Conservation (phyloP, 495 filamentous ascomycete species). For the Filosporella fistucella region DNA sequence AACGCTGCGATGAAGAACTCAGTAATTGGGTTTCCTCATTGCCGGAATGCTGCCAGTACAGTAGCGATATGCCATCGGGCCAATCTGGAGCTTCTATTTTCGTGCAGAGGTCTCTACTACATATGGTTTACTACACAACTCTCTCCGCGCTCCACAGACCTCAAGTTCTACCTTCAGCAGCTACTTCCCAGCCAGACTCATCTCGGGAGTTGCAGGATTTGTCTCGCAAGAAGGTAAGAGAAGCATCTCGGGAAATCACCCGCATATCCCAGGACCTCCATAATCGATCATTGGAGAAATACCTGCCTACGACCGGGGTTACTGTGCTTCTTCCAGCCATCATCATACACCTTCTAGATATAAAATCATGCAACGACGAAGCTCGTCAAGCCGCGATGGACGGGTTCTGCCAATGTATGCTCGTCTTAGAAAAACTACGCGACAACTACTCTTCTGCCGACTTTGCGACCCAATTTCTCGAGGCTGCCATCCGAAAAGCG, state of each 20-base stretch:
- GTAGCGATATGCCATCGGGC: slow-evolving; percentile 31
- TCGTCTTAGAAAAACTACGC: slow-evolving; percentile 71
- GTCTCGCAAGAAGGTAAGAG: slow-evolving; percentile 72
- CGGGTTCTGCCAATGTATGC: slow-evolving; percentile 83
- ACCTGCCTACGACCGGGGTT: slow-evolving; percentile 81
- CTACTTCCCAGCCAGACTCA: slow-evolving; percentile 48
- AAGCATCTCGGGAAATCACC: slow-evolving; percentile 76
- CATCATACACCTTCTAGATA: slow-evolving; percentile 86
- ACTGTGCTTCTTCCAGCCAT: slow-evolving; percentile 86
- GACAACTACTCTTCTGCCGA: slow-evolving; percentile 85
- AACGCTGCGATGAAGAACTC: slow-evolving; percentile 67
- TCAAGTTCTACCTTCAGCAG: slow-evolving; percentile 74
- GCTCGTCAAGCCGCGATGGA: slow-evolving; percentile 63
- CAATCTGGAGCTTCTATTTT: slow-evolving; percentile 44
- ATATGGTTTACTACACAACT: slow-evolving; percentile 87
- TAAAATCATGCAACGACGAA: slow-evolving; percentile 69
- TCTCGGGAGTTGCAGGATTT: slow-evolving; percentile 64
- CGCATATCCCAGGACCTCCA: slow-evolving; percentile 70
- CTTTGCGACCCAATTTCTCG: slow-evolving; percentile 79
- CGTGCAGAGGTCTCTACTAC: slow-evolving; percentile 71
- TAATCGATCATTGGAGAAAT: slow-evolving; percentile 62
- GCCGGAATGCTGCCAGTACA: slow-evolving; percentile 62
- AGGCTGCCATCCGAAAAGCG: slow-evolving; percentile 78
- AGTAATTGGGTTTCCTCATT: slow-evolving; percentile 66
- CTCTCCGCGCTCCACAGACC: slow-evolving; percentile 84